Percentiles rank a stretch among this genome's conserved stretches.
These are phyloP conservation scores for Reticulascus tulasneorum DNA, from an alignment of 2,329 filamentous ascomycete genomes.

Conservation along the genomic window DNA sequence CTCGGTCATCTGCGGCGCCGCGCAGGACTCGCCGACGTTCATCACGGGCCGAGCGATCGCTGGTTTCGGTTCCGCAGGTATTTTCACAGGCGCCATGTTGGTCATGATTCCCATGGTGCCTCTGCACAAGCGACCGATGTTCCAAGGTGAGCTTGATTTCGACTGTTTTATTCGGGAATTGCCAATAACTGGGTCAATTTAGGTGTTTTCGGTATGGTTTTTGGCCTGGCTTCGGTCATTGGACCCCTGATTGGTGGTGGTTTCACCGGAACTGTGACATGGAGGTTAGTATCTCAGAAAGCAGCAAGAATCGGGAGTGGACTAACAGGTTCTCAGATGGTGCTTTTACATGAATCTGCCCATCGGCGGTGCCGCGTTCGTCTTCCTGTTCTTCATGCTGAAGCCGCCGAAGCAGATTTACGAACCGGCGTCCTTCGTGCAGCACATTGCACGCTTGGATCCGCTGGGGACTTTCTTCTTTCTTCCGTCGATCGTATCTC, in stretches of 20 bases:
- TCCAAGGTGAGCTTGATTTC: conserved; percentile 34
- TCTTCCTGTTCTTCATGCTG: conserved; percentile 46
- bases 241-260: conserved; percentile 52
- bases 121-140: conserved; percentile 56
- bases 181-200: neutral
- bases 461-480: conserved; percentile 58
- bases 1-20: conserved; percentile 50
- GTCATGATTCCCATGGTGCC: conserved; percentile 56
- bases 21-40: conserved; percentile 48
- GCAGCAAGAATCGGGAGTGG: neutral
- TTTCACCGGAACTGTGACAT: conserved; percentile 43
- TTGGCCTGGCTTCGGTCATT: conserved; percentile 50
- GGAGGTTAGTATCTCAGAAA: conserved; percentile 31
- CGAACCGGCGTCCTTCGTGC: conserved; percentile 25
- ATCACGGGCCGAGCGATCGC: conserved; percentile 55
- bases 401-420: conserved; percentile 31
- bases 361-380: conserved; percentile 46
- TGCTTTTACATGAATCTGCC: conserved; percentile 59
- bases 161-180: too few species aligned
- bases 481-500: conserved; percentile 54
- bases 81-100: conserved; percentile 54
- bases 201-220: conserved; percentile 50
- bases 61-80: conserved; percentile 52
- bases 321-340: conserved; percentile 31
- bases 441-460: conserved; percentile 51